Evolutionary conservation across 2,329 filamentous ascomycete genomes (phyloP).

Genomic region (Pestalotiopsis sp.): DNA sequence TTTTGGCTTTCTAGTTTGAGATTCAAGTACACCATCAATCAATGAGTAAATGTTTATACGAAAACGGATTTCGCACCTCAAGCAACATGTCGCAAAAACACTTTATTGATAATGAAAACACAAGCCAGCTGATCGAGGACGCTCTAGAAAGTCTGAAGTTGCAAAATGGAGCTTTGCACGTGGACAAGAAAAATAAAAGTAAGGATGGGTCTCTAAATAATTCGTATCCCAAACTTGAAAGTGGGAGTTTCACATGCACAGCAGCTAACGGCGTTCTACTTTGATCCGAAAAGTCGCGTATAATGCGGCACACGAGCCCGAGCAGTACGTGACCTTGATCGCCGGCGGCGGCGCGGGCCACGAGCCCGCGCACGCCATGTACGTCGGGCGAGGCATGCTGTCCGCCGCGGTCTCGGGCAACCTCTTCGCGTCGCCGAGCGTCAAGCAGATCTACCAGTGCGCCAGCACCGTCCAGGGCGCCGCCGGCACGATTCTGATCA

Average conservation of each 20-base stretch:
- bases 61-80: background rate
- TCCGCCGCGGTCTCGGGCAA: conserved; percentile 25
- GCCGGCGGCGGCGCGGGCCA: conserved; percentile 29
- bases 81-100: background rate
- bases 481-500: conserved; percentile 9
- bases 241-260: background rate
- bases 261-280: background rate
- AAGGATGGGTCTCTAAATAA: background rate
- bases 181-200: background rate
- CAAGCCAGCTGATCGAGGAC: background rate
- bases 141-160: background rate
- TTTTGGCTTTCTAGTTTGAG: background rate
- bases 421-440: conserved; percentile 28
- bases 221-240: background rate
- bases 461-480: conserved; percentile 7
- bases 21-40: background rate
- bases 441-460: conserved; percentile 22
- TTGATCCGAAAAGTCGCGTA: background rate
- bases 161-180: background rate
- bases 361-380: conserved; percentile 27
- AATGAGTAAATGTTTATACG: background rate
- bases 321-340: conserved; percentile 23
- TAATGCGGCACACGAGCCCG: background rate
- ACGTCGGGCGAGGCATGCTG: conserved; percentile 26
- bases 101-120: background rate